Conservation (phyloP, 2,329 filamentous ascomycete genomes). For the Dichotomopilus funicola region DNA sequence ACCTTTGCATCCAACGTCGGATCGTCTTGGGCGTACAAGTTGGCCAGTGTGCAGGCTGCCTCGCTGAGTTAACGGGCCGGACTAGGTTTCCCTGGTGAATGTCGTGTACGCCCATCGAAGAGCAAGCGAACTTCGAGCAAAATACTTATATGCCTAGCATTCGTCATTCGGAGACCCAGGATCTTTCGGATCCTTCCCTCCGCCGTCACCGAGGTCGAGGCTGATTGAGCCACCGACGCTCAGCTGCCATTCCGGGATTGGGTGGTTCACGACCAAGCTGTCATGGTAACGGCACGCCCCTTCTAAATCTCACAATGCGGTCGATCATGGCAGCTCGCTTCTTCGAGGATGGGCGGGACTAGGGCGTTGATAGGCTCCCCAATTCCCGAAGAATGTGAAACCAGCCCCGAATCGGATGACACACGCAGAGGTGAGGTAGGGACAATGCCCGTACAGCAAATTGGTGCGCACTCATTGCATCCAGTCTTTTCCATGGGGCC, state of each 20-base stretch:
- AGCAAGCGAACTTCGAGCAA: neutral
- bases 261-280: neutral
- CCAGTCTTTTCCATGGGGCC: too few relatives aligned
- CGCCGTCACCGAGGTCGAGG: neutral
- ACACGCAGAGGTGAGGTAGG: too few relatives aligned
- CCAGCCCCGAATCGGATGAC: neutral
- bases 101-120: neutral
- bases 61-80: neutral
- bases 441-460: too few relatives aligned
- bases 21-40: too few relatives aligned
- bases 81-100: neutral
- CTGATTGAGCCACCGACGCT: neutral
- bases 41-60: neutral
- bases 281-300: neutral
- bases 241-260: neutral
- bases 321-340: conserved; percentile 6
- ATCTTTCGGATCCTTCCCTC: neutral
- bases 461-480: too few relatives aligned
- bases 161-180: neutral
- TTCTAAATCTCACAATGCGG: neutral
- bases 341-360: neutral
- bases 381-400: neutral
- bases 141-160: conserved; percentile 3
- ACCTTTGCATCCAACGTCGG: neutral
- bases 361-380: neutral